Evolutionary conservation across 306 rosid species (phyloP).

Genomic region (Cucumis hystrix): DNA sequence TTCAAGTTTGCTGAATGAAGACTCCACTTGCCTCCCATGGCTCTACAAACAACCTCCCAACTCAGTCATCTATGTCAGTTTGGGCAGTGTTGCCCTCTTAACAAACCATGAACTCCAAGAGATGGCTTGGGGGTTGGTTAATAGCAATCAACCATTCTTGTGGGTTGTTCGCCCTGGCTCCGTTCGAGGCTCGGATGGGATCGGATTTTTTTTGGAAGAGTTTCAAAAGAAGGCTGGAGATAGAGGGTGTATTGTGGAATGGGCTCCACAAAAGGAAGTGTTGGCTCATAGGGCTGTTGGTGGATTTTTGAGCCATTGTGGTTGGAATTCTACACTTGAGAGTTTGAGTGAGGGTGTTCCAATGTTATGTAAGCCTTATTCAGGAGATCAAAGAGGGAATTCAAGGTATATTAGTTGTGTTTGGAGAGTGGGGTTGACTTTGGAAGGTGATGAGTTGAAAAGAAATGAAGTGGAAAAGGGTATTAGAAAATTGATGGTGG

Average conservation of each 20-base stretch:
- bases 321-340: slow-evolving; percentile 26
- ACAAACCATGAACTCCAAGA: slow-evolving; percentile 13
- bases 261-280: slow-evolving; percentile 54
- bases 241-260: slow-evolving; percentile 23
- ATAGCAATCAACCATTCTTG: slow-evolving; percentile 23
- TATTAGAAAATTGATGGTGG: slow-evolving; percentile 8
- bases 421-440: slow-evolving; percentile 15
- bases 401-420: slow-evolving; percentile 17
- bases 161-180: slow-evolving; percentile 37
- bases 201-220: neutral
- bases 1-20: slow-evolving; percentile 12
- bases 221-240: slow-evolving; percentile 1
- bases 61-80: slow-evolving; percentile 44
- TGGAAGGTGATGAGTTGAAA: slow-evolving; percentile 6
- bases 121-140: slow-evolving; percentile 47
- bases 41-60: slow-evolving; percentile 23
- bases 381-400: slow-evolving; percentile 15
- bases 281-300: slow-evolving; percentile 31
- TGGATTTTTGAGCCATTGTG: slow-evolving; percentile 40
- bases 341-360: slow-evolving; percentile 16
- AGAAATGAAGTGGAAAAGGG: slow-evolving; percentile 14
- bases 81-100: slow-evolving; percentile 20
- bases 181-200: slow-evolving; percentile 16
- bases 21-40: slow-evolving; percentile 31
- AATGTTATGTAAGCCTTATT: slow-evolving; percentile 19